phyloP scores from a whole-genome alignment of 2,329 filamentous ascomycete genomes.

The Penicillium sp. region DNA sequence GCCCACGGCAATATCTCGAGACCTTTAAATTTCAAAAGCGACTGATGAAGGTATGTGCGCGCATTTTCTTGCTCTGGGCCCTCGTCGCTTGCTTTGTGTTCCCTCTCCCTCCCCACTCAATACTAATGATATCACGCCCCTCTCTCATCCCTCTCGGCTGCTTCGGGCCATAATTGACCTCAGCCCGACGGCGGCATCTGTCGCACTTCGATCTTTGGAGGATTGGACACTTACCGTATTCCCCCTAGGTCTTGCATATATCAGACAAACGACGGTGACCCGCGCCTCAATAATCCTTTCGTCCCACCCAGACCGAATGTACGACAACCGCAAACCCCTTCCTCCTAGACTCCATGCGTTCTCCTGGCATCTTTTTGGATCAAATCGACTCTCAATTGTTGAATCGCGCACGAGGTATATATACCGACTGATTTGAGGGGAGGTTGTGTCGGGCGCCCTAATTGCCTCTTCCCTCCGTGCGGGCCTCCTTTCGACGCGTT shows the following conservation, averaged over 20 bases:
- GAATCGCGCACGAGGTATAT: constrained; percentile 29
- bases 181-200: constrained; percentile 14
- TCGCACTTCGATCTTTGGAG: constrained; percentile 16
- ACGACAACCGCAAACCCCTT: constrained; percentile 25
- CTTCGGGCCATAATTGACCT: constrained; percentile 4
- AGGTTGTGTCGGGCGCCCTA: constrained; percentile 22
- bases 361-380: constrained; percentile 31
- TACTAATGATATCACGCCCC: constrained; percentile 28
- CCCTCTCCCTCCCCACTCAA: constrained; percentile 5
- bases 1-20: constrained; percentile 6
- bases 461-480: constrained; percentile 23
- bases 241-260: constrained; percentile 15
- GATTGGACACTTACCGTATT: constrained; percentile 17
- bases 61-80: constrained; percentile 4
- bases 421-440: constrained; percentile 20
- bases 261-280: constrained; percentile 28
- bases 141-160: constrained; percentile 7
- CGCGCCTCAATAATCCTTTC: constrained; percentile 17
- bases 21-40: constrained; percentile 19
- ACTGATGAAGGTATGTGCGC: constrained; percentile 29
- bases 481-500: constrained; percentile 16
- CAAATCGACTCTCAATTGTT: constrained; percentile 32
- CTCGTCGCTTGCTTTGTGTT: neutral
- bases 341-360: constrained; percentile 38
- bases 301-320: constrained; percentile 33